Evolutionary conservation across 202 grass and related monocot genomes (phyloP).

Genomic region (Bolboschoenoplectus hybrid): DNA sequence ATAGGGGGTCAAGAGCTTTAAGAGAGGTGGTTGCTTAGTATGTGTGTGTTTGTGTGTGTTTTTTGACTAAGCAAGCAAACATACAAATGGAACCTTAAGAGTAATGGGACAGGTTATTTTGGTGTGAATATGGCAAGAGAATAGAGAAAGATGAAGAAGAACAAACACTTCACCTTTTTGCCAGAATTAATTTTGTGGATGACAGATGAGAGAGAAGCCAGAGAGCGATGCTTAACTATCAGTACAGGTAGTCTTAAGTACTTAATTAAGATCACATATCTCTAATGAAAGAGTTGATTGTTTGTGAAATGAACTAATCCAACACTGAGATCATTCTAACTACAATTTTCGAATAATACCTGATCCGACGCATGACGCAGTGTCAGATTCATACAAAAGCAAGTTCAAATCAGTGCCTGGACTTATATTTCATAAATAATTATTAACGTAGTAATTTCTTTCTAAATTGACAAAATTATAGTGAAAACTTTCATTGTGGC

Average conservation of each 20-base stretch:
- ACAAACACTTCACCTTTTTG: neutral
- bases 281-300: neutral
- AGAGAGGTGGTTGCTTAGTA: neutral
- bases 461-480: too few species aligned
- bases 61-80: slow-evolving; percentile 34
- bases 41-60: slow-evolving; percentile 10
- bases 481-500: too few species aligned
- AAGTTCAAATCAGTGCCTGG: too few species aligned
- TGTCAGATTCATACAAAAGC: neutral
- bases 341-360: neutral
- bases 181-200: neutral
- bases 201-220: slow-evolving; percentile 13
- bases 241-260: neutral
- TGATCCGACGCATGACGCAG: neutral
- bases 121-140: slow-evolving; percentile 44
- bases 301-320: neutral
- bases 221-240: slow-evolving; percentile 22
- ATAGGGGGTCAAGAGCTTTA: slow-evolving; percentile 8
- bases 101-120: slow-evolving; percentile 40
- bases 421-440: too few species aligned
- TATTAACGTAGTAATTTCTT: too few species aligned
- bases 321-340: too few species aligned
- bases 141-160: neutral
- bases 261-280: slow-evolving; percentile 10
- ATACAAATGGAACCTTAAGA: slow-evolving; percentile 36